These are phyloP conservation scores for Nannochloris sp. DNA, from an alignment of 139 green algal species.

Conservation along the genomic window DNA sequence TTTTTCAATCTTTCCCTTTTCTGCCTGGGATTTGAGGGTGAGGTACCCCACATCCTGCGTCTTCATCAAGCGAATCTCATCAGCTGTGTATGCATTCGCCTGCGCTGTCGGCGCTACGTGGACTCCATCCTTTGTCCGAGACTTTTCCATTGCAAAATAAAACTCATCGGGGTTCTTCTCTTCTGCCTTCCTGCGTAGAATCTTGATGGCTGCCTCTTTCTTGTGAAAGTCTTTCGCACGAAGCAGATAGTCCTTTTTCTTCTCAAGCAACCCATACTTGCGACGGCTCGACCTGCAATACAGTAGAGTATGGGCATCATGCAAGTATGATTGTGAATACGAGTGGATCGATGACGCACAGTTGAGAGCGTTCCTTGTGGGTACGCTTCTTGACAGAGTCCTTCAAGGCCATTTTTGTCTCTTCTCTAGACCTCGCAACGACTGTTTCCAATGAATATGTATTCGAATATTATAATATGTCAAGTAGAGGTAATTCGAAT, in stretches of 20 bases:
- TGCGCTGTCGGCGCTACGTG: constrained; percentile 49
- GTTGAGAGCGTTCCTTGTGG: constrained; percentile 94
- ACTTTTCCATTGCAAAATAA: constrained; percentile 95
- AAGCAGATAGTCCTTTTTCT: constrained; percentile 93
- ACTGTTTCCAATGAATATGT: background rate
- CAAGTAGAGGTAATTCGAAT: too few relatives aligned
- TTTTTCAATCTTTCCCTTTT: constrained; percentile 73
- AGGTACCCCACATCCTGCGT: constrained; percentile 90
- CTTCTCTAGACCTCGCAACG: background rate
- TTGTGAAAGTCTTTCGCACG: constrained; percentile 87
- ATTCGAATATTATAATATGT: background rate
- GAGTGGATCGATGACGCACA: constrained; percentile 45
- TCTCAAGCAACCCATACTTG: constrained; percentile 84
- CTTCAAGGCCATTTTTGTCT: constrained; percentile 51
- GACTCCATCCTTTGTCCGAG: constrained; percentile 69
- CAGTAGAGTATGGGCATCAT: background rate
- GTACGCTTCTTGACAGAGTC: constrained; percentile 88
- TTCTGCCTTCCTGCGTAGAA: constrained; percentile 79
- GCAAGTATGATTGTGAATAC: background rate
- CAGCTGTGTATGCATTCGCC: constrained; percentile 83
- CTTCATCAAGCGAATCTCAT: constrained; percentile 88
- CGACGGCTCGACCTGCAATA: constrained; percentile 38
- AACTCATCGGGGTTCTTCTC: constrained; percentile 97
- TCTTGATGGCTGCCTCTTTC: constrained; percentile 84
- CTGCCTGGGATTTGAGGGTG: constrained; percentile 52